Percentiles rank a stretch among this genome's conserved stretches.
phyloP scores from a whole-genome alignment of 306 rosid genomes.

The Abrus pulchellus region DNA sequence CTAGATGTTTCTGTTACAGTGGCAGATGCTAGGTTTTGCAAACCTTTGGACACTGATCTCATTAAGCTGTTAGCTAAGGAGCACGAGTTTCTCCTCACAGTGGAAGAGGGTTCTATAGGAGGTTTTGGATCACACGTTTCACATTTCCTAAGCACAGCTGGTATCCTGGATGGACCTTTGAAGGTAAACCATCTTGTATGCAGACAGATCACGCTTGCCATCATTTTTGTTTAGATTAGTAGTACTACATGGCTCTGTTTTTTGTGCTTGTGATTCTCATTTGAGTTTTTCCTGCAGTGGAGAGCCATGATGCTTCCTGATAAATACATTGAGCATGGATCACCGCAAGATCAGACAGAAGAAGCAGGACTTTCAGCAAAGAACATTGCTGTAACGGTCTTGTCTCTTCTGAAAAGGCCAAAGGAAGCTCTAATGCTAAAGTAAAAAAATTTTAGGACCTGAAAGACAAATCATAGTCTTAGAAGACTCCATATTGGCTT shows the following conservation, averaged over 20 bases:
- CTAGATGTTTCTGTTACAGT: conserved; percentile 63
- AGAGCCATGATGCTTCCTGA: conserved; percentile 83
- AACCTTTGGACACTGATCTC: conserved; percentile 76
- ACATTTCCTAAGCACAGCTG: conserved; percentile 65
- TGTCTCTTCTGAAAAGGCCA: conserved; percentile 69
- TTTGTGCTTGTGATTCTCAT: conserved; percentile 17
- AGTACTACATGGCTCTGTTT: neutral
- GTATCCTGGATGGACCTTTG: conserved; percentile 69
- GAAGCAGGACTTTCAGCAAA: conserved; percentile 73
- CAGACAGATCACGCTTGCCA: neutral
- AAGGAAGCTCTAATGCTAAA: conserved; percentile 62
- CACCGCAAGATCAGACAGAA: conserved; percentile 69
- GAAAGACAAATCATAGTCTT: conserved; percentile 16
- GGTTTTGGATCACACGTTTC: conserved; percentile 90
- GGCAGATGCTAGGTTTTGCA: conserved; percentile 87
- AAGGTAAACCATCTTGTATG: conserved; percentile 60
- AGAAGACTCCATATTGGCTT: conserved; percentile 17
- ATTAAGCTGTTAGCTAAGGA: conserved; percentile 65
- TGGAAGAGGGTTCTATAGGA: conserved; percentile 87
- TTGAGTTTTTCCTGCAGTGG: conserved; percentile 55
- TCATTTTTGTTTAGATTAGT: conserved; percentile 2
- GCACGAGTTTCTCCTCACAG: conserved; percentile 72
- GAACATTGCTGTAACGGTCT: conserved; percentile 68
- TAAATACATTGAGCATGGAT: conserved; percentile 82
- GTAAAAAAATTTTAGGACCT: conserved; percentile 35